phyloP scores from a whole-genome alignment of 495 filamentous ascomycete species.

The Jackrogersella minutella region DNA sequence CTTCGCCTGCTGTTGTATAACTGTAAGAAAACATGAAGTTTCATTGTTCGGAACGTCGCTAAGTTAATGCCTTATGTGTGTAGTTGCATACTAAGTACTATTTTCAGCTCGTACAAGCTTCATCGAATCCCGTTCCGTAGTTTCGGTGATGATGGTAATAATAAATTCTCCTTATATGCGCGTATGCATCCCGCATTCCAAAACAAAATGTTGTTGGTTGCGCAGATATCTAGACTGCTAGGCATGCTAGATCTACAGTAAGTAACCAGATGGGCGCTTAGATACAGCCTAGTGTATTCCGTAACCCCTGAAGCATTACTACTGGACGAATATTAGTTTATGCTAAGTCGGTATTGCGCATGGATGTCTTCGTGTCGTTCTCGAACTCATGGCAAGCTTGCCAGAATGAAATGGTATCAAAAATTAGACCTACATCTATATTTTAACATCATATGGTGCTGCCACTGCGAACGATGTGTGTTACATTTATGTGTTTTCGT shows the following conservation, averaged over 20 bases:
- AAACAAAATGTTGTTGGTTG: conserved; percentile 28
- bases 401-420: conserved; percentile 1
- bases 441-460: background rate
- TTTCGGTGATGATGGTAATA: background rate
- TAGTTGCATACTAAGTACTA: too few species aligned
- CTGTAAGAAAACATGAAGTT: too few species aligned
- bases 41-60: conserved; percentile 1
- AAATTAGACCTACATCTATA: background rate
- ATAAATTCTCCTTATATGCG: conserved; percentile 8
- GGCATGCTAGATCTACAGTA: conserved; percentile 15
- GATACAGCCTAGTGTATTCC: background rate
- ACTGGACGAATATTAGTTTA: too few species aligned
- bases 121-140: background rate
- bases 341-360: too few species aligned
- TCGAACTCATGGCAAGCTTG: background rate
- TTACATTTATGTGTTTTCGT: background rate
- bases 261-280: conserved; percentile 29
- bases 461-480: background rate
- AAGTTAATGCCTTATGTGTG: too few species aligned
- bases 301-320: conserved; percentile 1
- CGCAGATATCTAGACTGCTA: background rate
- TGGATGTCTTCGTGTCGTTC: background rate
- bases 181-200: conserved; percentile 17
- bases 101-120: conserved; percentile 1
- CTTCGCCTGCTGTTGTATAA: too few species aligned